phyloP scores from a whole-genome alignment of 768 basidiomycete genomes.

The Melanogaster broomeanus region DNA sequence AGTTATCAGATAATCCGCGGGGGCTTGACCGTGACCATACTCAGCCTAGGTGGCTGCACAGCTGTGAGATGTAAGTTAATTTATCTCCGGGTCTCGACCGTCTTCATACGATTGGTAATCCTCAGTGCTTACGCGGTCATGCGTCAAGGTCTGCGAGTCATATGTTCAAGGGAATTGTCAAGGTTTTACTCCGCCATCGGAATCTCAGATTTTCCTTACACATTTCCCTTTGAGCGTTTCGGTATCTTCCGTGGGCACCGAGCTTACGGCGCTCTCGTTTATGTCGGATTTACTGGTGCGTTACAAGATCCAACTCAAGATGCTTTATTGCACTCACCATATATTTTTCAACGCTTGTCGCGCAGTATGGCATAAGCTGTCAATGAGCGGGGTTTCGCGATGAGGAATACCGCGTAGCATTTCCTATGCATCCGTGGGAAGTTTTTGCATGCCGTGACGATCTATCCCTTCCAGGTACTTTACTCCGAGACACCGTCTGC shows the following conservation, averaged over 20 bases:
- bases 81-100: no score
- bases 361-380: conserved; percentile 19
- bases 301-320: not conserved
- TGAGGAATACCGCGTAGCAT: conserved; percentile 5
- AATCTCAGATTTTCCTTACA: conserved; percentile 40
- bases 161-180: conserved; percentile 8
- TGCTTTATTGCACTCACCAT: not conserved
- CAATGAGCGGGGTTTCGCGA: conserved; percentile 12
- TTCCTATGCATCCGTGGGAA: conserved; percentile 32
- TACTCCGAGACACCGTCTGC: conserved; percentile 28
- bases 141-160: conserved; percentile 1
- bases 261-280: conserved; percentile 16
- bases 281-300: conserved; percentile 17
- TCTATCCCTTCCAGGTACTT: conserved; percentile 29
- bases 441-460: conserved; percentile 24
- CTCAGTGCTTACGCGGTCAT: not conserved
- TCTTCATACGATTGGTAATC: no score
- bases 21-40: no score
- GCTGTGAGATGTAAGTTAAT: no score
- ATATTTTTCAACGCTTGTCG: not conserved
- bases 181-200: conserved; percentile 6
- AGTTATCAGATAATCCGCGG: no score
- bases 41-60: no score
- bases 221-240: no score
- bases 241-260: conserved; percentile 25